A percentile compares a stretch with the other conserved stretches of the same genome.
Conservation (phyloP, 192 early-diverging fungal species). For the Coemansia reversa region DNA sequence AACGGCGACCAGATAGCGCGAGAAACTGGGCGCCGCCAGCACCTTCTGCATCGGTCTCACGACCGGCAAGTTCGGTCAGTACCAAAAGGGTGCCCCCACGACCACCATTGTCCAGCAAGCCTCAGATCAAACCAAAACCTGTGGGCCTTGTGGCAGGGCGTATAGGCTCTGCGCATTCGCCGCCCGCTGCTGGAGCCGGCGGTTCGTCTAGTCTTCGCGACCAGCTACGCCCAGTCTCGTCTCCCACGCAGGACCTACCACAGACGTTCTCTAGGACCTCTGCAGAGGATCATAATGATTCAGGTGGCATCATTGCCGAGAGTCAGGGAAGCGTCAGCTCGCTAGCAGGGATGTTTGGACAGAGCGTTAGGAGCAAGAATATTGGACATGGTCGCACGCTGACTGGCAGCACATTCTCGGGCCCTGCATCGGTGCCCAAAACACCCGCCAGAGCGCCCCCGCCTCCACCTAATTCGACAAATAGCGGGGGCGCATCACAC, state of each 20-base stretch:
- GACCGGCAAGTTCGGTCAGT: constrained; percentile 28
- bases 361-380: constrained; percentile 21
- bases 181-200: constrained; percentile 19
- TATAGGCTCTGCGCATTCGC: constrained; percentile 14
- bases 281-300: constrained; percentile 11
- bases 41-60: constrained; percentile 19
- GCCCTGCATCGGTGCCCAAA: constrained; percentile 12
- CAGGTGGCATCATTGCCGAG: constrained; percentile 39
- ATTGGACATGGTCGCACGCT: constrained; percentile 18
- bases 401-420: constrained; percentile 10
- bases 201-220: constrained; percentile 20
- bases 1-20: constrained; percentile 28
- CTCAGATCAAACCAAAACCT: constrained; percentile 43
- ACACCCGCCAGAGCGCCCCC: constrained; percentile 20
- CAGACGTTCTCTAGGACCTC: constrained; percentile 22
- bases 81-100: constrained; percentile 43
- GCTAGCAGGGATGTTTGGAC: constrained; percentile 51
- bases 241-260: constrained; percentile 1
- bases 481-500: constrained; percentile 4
- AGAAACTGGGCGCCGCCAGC: constrained; percentile 19
- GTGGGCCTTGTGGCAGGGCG: constrained; percentile 21
- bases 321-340: constrained; percentile 55
- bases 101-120: constrained; percentile 46
- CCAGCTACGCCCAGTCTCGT: constrained; percentile 12
- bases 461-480: constrained; percentile 11